These are phyloP conservation scores for Saccharomyces hybrid DNA, from an alignment of 1,139 yeast species.

Conservation along the genomic window DNA sequence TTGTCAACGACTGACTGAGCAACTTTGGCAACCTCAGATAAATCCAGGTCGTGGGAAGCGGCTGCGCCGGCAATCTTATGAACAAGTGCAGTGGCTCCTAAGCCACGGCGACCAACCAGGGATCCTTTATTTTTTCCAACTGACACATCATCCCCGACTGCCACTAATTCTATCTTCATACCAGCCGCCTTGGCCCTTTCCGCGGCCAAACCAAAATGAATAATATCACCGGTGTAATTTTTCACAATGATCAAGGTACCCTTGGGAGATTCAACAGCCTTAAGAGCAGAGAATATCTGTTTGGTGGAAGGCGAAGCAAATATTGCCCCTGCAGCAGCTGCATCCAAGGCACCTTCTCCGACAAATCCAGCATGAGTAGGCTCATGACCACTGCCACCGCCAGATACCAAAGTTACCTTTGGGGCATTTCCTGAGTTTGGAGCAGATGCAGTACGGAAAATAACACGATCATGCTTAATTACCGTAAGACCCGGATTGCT, in stretches of 20 bases:
- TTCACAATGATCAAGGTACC: conserved; percentile 69
- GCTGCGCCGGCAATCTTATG: conserved; percentile 44
- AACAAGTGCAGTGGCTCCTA: conserved; percentile 42
- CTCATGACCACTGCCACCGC: conserved; percentile 91
- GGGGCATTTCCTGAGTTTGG: conserved; percentile 8
- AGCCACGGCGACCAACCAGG: conserved; percentile 44
- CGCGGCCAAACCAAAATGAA: conserved; percentile 78
- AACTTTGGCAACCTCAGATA: conserved; percentile 34
- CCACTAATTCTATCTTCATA: conserved; percentile 53
- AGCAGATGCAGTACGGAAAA: conserved; percentile 11
- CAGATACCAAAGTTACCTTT: conserved; percentile 64
- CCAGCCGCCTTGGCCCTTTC: conserved; percentile 74
- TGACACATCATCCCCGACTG: conserved; percentile 67
- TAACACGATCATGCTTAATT: conserved; percentile 11
- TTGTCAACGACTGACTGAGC: conserved; percentile 36
- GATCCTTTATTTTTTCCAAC: conserved; percentile 40
- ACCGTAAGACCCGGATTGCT: conserved; percentile 14
- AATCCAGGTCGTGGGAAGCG: conserved; percentile 33
- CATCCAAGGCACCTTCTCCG: conserved; percentile 68
- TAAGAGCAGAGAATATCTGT: conserved; percentile 59
- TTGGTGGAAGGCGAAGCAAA: conserved; percentile 84
- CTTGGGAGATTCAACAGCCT: conserved; percentile 38
- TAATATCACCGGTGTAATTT: conserved; percentile 80
- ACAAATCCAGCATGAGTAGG: conserved; percentile 84
- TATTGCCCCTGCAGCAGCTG: conserved; percentile 74